Conservation (phyloP, 2,329 filamentous ascomycete genomes). For the Aspergillus melleus region DNA sequence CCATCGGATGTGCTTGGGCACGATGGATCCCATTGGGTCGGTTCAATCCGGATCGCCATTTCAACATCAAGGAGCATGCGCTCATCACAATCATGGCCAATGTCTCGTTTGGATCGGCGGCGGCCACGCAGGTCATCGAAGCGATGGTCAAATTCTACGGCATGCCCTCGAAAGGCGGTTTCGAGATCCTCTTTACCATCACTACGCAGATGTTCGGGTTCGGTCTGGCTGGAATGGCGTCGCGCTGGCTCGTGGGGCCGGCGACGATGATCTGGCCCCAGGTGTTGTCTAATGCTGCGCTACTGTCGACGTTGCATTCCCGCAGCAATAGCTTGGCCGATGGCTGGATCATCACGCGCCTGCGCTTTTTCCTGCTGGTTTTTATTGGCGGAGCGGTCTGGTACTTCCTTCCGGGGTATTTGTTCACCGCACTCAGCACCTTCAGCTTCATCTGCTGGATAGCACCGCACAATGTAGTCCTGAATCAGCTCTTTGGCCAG, state of each 20-base stretch:
- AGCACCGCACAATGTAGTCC: conserved; percentile 63
- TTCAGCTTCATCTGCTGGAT: conserved; percentile 74
- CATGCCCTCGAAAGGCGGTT: conserved; percentile 59
- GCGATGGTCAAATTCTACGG: conserved; percentile 53
- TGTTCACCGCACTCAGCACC: conserved; percentile 67
- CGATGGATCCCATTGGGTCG: conserved; percentile 40
- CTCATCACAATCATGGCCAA: conserved; percentile 50
- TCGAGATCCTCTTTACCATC: conserved; percentile 60
- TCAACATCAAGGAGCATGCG: conserved; percentile 44
- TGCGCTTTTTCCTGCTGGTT: conserved; percentile 39
- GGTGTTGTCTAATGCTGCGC: conserved; percentile 52
- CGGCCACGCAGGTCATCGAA: conserved; percentile 40
- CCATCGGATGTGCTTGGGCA: conserved; percentile 43
- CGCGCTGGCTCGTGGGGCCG: conserved; percentile 59
- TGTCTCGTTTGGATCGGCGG: conserved; percentile 48
- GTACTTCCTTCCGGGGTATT: conserved; percentile 58
- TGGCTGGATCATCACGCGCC: conserved; percentile 43
- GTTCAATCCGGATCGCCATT: conserved; percentile 45
- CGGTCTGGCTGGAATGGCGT: conserved; percentile 60
- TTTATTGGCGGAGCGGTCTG: conserved; percentile 33
- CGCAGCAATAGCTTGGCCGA: conserved; percentile 36
- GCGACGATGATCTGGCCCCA: conserved; percentile 67
- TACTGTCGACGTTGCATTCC: conserved; percentile 45
- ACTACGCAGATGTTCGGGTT: conserved; percentile 65
- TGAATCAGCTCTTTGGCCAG: conserved; percentile 74